Conservation (phyloP, 192 early-diverging fungal genomes). For the Backusella sp. region DNA sequence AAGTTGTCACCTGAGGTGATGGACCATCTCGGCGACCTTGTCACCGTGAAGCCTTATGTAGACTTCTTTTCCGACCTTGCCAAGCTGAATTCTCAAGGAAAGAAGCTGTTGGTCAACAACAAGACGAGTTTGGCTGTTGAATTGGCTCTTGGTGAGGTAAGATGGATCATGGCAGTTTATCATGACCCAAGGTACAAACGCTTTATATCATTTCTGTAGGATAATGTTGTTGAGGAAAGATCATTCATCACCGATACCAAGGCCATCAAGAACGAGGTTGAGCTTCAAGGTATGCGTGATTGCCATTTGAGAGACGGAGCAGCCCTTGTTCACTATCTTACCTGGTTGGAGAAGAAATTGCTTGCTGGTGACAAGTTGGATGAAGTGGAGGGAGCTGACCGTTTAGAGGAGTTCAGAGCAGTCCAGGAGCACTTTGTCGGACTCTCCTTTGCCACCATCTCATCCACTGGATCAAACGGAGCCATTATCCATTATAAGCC, state of each 20-base stretch:
- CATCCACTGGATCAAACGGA: slow-evolving; percentile 93
- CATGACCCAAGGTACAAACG: too few relatives aligned
- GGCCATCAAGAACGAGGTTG: slow-evolving; percentile 89
- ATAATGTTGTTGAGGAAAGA: slow-evolving; percentile 49
- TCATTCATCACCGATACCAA: slow-evolving; percentile 83
- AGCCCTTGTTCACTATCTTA: slow-evolving; percentile 84
- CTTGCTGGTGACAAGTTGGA: slow-evolving; percentile 64
- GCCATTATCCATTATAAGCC: slow-evolving; percentile 98
- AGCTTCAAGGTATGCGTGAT: slow-evolving; percentile 90
- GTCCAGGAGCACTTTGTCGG: slow-evolving; percentile 84
- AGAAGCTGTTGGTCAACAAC: slow-evolving; percentile 63
- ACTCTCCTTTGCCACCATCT: slow-evolving; percentile 95
- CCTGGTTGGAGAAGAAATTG: slow-evolving; percentile 94
- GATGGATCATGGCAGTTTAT: too few relatives aligned
- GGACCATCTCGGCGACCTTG: slow-evolving; percentile 56
- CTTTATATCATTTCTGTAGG: slow-evolving; percentile 16
- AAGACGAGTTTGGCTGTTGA: slow-evolving; percentile 75
- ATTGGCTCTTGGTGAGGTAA: slow-evolving; percentile 65
- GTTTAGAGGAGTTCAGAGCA: slow-evolving; percentile 73
- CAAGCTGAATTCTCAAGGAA: neutral
- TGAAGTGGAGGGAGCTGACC: slow-evolving; percentile 86
- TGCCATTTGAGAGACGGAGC: slow-evolving; percentile 89
- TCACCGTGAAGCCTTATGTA: slow-evolving; percentile 72
- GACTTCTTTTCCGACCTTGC: slow-evolving; percentile 75
- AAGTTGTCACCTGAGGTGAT: slow-evolving; percentile 66